These are phyloP conservation scores for Leccinellum rugosiceps DNA, from an alignment of 768 basidiomycete species.

Conservation along the genomic window DNA sequence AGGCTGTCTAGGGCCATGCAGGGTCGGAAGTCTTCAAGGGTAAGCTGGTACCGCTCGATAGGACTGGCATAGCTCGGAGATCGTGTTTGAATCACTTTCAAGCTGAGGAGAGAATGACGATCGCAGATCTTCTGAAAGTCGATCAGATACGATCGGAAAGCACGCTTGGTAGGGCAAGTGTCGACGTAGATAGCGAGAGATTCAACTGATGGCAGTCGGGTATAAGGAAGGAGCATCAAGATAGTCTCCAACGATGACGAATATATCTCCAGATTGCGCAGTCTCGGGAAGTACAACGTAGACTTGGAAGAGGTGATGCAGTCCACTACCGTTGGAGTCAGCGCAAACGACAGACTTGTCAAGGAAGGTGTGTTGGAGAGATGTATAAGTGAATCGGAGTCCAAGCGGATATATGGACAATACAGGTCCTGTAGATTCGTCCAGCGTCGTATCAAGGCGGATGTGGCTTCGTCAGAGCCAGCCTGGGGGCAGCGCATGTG, in stretches of 20 bases:
- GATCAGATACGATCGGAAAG: constrained; percentile 5
- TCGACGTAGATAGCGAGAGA: constrained; percentile 10
- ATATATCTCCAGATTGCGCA: constrained; percentile 11
- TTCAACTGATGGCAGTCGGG: neutral
- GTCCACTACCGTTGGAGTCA: neutral
- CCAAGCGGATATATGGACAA: constrained; percentile 12
- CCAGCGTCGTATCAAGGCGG: constrained; percentile 15
- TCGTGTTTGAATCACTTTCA: constrained; percentile 12
- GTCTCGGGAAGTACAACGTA: constrained; percentile 3
- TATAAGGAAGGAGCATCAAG: neutral
- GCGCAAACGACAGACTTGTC: constrained; percentile 7
- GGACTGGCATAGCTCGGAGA: neutral
- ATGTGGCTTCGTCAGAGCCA: constrained; percentile 9
- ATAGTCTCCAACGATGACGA: constrained; percentile 1
- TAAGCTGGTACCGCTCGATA: constrained; percentile 8
- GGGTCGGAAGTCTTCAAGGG: constrained; percentile 17
- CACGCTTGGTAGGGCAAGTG: constrained; percentile 5
- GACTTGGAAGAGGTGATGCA: constrained; percentile 1
- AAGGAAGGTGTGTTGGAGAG: constrained; percentile 14
- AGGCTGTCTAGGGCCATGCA: constrained; percentile 14
- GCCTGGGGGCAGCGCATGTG: constrained; percentile 15
- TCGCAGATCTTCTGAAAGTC: constrained; percentile 8
- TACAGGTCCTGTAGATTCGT: constrained; percentile 11
- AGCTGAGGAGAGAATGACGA: neutral
- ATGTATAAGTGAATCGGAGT: constrained; percentile 14